Evolutionary conservation across 306 rosid species (phyloP).

Genomic region (Fragaria iinumae): DNA sequence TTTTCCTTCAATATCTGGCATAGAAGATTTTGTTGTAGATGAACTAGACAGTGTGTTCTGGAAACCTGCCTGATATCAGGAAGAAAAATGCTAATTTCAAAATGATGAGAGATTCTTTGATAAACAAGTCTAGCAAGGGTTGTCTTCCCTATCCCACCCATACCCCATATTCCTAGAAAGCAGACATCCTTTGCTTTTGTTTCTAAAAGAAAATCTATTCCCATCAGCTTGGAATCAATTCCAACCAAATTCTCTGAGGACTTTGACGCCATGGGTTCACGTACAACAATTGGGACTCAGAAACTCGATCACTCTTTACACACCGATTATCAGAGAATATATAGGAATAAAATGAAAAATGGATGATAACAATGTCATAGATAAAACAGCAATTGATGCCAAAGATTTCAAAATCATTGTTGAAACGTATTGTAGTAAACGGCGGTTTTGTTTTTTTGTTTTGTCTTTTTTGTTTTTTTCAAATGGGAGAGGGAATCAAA

Average conservation of each 20-base stretch:
- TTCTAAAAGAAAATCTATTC: neutral
- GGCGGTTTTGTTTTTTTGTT: too few relatives aligned
- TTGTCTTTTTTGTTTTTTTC: too few relatives aligned
- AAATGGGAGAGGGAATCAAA: too few relatives aligned
- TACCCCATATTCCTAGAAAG: neutral
- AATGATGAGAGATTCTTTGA: neutral
- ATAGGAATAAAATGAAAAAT: too few relatives aligned
- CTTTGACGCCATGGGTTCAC: neutral
- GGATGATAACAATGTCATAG: too few relatives aligned
- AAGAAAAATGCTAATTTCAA: conserved; percentile 16
- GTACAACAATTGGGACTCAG: too few relatives aligned
- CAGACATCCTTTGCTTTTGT: neutral
- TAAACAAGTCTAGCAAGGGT: neutral
- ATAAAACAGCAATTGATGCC: too few relatives aligned
- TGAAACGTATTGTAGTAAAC: too few relatives aligned
- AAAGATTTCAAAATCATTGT: too few relatives aligned
- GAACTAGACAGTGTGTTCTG: neutral
- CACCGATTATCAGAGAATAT: too few relatives aligned
- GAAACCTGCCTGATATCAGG: neutral
- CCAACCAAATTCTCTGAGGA: neutral
- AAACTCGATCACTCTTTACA: too few relatives aligned
- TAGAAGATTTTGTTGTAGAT: conserved; percentile 18
- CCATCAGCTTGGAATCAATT: neutral
- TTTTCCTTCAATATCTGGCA: neutral
- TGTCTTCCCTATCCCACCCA: neutral